Base-by-base conservation (phyloP, 2,329 filamentous ascomycete genomes). In the Metarhizium anisopliae region DNA sequence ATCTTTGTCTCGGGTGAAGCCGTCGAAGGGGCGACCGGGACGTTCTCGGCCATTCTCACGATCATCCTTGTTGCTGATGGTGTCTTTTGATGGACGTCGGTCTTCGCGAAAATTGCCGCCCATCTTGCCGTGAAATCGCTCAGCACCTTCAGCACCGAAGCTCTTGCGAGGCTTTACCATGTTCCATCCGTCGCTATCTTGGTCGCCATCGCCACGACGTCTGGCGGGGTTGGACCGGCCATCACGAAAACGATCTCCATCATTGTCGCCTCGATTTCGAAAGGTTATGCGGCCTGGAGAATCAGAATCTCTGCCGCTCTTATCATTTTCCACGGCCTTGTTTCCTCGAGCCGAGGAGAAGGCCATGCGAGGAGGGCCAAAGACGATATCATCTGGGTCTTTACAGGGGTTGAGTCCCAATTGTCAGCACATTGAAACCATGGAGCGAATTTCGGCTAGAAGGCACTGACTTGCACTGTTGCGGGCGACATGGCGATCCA, bases 381-480 rank as follows among this genome's bases (percentile, higher is more conserved):
- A 86, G 57, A 94, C 81, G 56, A 95, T 87, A 60, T 95, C 90
- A 64, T 95, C 92, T 64, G 82, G 74, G 68, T 82, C 84, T 87
- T 62, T 42, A 53, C 47, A 30, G 7, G 38, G 51, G 30, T 36
- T 50, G 50, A 20, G 36, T 25, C 38, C 32, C 32, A 25, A 51
- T 14, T 13, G 40, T 55, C 40, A 58, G 54, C 42, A 53, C 20
- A 40, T 32, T 20, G 35, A 52, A 16, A 36, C 32, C 7, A 43
- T 30, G 13, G n/a, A 25, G 30, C 14, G 25, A 11, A 47, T 50
- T 29, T 14, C 30, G 42, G 58, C 6, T 38, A 10, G 49, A 35
- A 36, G 54, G 50, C 56, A 71, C 81, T 56, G 74, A 85, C 82
- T 83, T 56, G 77, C 73, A 67, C 72, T 75, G 64, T 79, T 84